Conservation (phyloP, 2,329 filamentous ascomycete genomes). For the Fusarium sp. region DNA sequence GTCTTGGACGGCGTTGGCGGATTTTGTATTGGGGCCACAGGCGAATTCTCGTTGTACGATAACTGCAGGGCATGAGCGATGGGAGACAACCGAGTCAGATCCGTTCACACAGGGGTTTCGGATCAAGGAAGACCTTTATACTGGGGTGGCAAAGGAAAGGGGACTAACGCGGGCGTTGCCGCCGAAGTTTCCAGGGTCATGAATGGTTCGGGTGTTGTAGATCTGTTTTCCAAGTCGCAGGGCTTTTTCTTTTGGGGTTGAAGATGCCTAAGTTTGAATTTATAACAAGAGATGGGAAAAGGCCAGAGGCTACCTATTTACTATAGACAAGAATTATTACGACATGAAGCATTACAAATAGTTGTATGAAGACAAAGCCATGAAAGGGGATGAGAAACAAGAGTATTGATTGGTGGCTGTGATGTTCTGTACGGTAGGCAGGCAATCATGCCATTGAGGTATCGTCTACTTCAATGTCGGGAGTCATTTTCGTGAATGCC, state of each 20-base stretch:
- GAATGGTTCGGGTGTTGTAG: constrained; percentile 40
- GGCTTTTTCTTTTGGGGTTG: constrained; percentile 29
- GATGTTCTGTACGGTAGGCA: neutral
- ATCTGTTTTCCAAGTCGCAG: constrained; percentile 45
- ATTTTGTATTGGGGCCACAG: constrained; percentile 45
- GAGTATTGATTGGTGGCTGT: neutral
- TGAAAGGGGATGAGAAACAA: neutral
- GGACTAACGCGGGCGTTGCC: constrained; percentile 2
- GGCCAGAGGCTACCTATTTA: constrained; percentile 18
- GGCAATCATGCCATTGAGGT: neutral
- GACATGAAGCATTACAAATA: constrained; percentile 18
- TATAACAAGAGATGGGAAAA: constrained; percentile 25
- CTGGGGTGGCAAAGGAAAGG: constrained; percentile 17
- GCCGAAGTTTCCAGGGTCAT: constrained; percentile 24
- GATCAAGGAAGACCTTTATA: constrained; percentile 25
- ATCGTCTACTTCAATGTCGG: too few relatives aligned
- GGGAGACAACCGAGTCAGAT: constrained; percentile 17
- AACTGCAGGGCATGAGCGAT: constrained; percentile 45
- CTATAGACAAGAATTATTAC: constrained; percentile 36
- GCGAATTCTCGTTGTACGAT: constrained; percentile 51
- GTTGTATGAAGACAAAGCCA: neutral
- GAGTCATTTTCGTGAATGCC: neutral
- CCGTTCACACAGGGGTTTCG: constrained; percentile 22
- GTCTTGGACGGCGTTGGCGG: constrained; percentile 48
- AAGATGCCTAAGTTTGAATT: constrained; percentile 37